Evolutionary conservation across 805 yeast species (phyloP).

Genomic region (Cyberlindnera mrakii): DNA sequence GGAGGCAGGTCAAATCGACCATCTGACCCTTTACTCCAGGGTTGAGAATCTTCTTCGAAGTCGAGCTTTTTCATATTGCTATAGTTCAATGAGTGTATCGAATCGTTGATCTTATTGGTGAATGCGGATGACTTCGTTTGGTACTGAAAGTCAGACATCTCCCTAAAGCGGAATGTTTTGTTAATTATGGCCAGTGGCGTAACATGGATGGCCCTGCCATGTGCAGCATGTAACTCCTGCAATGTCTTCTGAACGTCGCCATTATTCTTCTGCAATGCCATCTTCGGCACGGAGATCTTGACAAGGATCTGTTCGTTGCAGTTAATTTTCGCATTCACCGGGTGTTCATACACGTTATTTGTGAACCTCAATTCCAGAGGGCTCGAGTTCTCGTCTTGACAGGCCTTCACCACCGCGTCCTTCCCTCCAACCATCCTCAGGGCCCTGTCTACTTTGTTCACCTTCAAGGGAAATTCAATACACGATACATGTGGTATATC

Average conservation of each 20-base stretch:
- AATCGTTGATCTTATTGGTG: constrained; percentile 31
- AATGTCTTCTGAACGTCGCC: constrained; percentile 39
- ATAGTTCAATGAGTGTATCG: constrained; percentile 38
- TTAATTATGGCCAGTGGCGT: constrained; percentile 65
- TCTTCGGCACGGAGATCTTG: constrained; percentile 56
- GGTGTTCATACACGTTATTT: constrained; percentile 44
- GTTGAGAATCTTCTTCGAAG: constrained; percentile 29
- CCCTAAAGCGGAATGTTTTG: constrained; percentile 70
- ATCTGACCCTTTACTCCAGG: constrained; percentile 24
- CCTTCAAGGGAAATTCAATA: constrained; percentile 73
- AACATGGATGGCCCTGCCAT: constrained; percentile 34
- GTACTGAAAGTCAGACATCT: constrained; percentile 83
- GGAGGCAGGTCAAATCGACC: constrained; percentile 61
- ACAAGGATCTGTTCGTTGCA: constrained; percentile 52
- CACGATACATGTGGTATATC: constrained; percentile 72
- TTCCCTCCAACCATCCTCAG: constrained; percentile 65
- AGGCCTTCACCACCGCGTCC: constrained; percentile 27
- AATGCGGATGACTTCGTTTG: constrained; percentile 52
- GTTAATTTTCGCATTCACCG: constrained; percentile 48
- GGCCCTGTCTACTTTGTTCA: constrained; percentile 57
- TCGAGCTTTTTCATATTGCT: constrained; percentile 34
- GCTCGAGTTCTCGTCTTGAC: constrained; percentile 25
- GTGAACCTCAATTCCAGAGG: constrained; percentile 36
- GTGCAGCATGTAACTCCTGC: constrained; percentile 23
- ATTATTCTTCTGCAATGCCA: constrained; percentile 34